Evolutionary conservation across 2,329 filamentous ascomycete genomes (phyloP).

Genomic region (Curvularia hawaiiensis): DNA sequence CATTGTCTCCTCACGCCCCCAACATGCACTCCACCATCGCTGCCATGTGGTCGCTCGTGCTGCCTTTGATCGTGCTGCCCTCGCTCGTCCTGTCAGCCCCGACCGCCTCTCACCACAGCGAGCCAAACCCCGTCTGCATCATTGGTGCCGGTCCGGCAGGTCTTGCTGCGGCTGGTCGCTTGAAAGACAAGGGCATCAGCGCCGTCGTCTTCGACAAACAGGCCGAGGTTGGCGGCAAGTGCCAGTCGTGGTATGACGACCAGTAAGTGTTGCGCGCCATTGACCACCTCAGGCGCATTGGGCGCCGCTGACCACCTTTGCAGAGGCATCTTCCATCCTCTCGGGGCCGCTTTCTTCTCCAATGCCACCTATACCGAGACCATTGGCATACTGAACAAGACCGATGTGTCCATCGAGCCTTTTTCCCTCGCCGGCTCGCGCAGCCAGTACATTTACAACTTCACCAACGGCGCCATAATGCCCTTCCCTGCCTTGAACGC

Average conservation of each 20-base stretch:
- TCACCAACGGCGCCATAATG: conserved; percentile 36
- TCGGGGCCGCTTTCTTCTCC: conserved; percentile 48
- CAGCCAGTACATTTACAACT: conserved; percentile 43
- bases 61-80: conserved; percentile 29
- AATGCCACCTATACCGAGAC: conserved; percentile 45
- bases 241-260: conserved; percentile 46
- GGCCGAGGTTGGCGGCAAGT: conserved; percentile 44
- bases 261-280: conserved; percentile 41
- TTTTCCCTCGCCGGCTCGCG: conserved; percentile 42
- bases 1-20: not conserved
- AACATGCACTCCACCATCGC: not conserved
- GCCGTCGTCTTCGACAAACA: conserved; percentile 47
- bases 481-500: conserved; percentile 27
- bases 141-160: conserved; percentile 47
- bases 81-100: conserved; percentile 33
- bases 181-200: conserved; percentile 44
- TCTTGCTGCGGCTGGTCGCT: conserved; percentile 40
- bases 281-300: conserved; percentile 17
- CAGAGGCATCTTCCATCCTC: conserved; percentile 47
- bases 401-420: conserved; percentile 38
- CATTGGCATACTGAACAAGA: conserved; percentile 41
- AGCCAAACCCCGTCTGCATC: conserved; percentile 44
- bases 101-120: conserved; percentile 27
- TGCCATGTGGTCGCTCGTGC: conserved; percentile 31
- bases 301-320: conserved; percentile 42